phyloP scores from a whole-genome alignment of 805 yeast species.

The Kluyveromyces siamensis region DNA sequence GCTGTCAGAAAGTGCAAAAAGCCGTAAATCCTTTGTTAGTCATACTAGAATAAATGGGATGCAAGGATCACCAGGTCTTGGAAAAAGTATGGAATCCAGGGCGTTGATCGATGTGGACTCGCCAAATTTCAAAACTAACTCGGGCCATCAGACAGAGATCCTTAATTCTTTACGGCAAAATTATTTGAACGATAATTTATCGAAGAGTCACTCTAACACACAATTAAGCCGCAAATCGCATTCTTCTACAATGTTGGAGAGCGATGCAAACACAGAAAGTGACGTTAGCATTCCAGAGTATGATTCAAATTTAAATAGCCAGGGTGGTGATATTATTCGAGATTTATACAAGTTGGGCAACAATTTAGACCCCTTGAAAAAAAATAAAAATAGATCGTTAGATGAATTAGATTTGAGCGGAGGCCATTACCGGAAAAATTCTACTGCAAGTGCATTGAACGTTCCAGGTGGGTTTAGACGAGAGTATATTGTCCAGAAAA shows the following conservation, averaged over 20 bases:
- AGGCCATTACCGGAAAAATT: slow-evolving; percentile 39
- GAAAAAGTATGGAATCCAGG: slow-evolving; percentile 16
- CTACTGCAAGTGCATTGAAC: slow-evolving; percentile 58
- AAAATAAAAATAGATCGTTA: slow-evolving; percentile 12
- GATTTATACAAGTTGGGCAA: slow-evolving; percentile 27
- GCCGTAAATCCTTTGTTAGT: slow-evolving; percentile 5
- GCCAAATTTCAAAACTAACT: slow-evolving; percentile 23
- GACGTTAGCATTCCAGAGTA: slow-evolving; percentile 6
- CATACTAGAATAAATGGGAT: background rate
- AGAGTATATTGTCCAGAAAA: slow-evolving; percentile 44
- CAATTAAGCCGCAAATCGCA: slow-evolving; percentile 1
- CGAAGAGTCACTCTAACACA: background rate
- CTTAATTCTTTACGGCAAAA: slow-evolving; percentile 24
- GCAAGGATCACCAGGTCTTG: slow-evolving; percentile 4
- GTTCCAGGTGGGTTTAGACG: slow-evolving; percentile 82
- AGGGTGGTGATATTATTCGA: slow-evolving; percentile 32
- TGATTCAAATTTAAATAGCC: slow-evolving; percentile 13
- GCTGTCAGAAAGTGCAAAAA: slow-evolving; percentile 10
- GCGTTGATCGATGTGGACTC: slow-evolving; percentile 22
- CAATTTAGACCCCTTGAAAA: slow-evolving; percentile 4
- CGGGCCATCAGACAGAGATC: slow-evolving; percentile 22
- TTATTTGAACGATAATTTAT: slow-evolving; percentile 15
- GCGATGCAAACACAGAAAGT: background rate
- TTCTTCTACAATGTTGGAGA: background rate
- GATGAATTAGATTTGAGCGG: slow-evolving; percentile 19